Evolutionary conservation across 805 yeast species (phyloP), one percentile per base, ranked within the genome.

Genomic region (Pichia pseudocactophila): DNA sequence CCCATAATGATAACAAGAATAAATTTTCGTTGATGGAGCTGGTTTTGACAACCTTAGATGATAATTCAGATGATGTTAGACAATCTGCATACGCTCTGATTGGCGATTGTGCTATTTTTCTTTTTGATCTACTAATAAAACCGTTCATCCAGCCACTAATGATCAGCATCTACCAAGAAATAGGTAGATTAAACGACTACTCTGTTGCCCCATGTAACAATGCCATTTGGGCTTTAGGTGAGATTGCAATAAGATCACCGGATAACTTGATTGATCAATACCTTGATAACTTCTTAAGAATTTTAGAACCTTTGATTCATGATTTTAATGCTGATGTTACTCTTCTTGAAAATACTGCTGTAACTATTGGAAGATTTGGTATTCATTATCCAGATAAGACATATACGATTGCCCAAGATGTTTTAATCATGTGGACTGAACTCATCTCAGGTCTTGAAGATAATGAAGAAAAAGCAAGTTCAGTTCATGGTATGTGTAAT

Each of bases 221-320:
- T 61, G 92, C 97, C 1, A 78, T 86, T 39, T 92, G 98, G 98
- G 76, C 96, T 2, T 64, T 84, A 12, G 97, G 98, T 35, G 95
- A 92, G 59, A 76, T 92, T 26, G 71, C 86, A 3, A 67, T 88
- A 54, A 73, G 84, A 43, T 55, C 75, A 13, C 58, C 71, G 3
- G 60, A 60, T 17, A 65, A 68, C 1, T 67, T 69, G 32, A 51
- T 80, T 47, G 64, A 63, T 34, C 78, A 77, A 13, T 81, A 73
- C 54, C 58, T 80, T 36, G 63, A 59, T 31, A 77, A 76, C 46
- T 61, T 82, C 48, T 66, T 79, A 47, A 69, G 66, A 34, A 60
- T 78, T 18, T 61, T 85, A 43, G 73, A 82, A 13, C 78, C 80
- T 7, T 69, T 81, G n/a, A 58, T 85, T 37, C 68, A 73, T 46